These are phyloP conservation scores for Aegilops tauschii DNA, from an alignment of 176 grass and related monocot species.

Conservation along the genomic window DNA sequence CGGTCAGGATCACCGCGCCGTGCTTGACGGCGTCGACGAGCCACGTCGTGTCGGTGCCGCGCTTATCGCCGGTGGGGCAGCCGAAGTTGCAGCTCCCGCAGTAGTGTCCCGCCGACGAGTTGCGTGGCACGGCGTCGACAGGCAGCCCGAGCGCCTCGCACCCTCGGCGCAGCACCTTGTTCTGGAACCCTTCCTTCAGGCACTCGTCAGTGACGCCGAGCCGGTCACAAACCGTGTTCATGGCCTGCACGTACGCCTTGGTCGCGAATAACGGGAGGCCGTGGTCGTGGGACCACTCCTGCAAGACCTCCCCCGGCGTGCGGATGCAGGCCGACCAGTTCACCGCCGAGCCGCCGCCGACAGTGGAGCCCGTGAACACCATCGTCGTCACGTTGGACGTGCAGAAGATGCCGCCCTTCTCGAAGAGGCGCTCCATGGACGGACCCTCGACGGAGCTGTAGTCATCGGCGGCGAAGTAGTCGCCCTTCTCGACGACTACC, in stretches of 20 bases:
- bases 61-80: constrained; percentile 68
- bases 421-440: constrained; percentile 63
- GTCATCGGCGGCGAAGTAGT: constrained; percentile 67
- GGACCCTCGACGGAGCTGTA: constrained; percentile 80
- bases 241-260: constrained; percentile 42
- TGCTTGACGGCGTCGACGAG: constrained; percentile 66
- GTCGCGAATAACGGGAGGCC: constrained; percentile 49
- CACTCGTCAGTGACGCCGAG: constrained; percentile 55
- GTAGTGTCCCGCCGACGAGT: constrained; percentile 70
- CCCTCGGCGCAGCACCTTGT: constrained; percentile 65
- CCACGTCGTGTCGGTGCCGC: constrained; percentile 86
- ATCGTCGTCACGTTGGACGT: constrained; percentile 47
- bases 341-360: constrained; percentile 86
- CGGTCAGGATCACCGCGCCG: constrained; percentile 70
- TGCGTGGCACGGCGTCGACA: constrained; percentile 59
- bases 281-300: constrained; percentile 68
- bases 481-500: constrained; percentile 82
- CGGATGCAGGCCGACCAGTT: constrained; percentile 96
- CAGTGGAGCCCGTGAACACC: constrained; percentile 68
- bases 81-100: constrained; percentile 74
- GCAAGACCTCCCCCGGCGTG: constrained; percentile 54
- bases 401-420: constrained; percentile 57
- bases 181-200: constrained; percentile 78
- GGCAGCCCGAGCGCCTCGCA: constrained; percentile 64
- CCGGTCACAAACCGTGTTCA: constrained; percentile 71